phyloP scores from a whole-genome alignment of 2,329 filamentous ascomycete genomes.

The Alternaria infectoria region DNA sequence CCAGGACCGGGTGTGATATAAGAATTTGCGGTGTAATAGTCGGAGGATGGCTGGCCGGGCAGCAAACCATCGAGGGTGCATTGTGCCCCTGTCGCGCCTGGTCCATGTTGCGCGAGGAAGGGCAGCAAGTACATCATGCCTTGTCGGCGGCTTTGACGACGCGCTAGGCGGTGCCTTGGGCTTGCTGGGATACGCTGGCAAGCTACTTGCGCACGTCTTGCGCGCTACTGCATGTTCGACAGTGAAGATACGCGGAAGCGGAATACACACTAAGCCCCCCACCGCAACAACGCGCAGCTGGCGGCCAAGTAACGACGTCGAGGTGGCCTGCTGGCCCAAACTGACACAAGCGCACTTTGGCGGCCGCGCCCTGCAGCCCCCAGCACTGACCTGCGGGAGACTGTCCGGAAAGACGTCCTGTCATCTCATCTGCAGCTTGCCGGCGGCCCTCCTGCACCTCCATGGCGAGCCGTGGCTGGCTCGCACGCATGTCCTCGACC shows the following conservation, averaged over 20 bases:
- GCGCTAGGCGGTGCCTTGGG: slow-evolving; percentile 22
- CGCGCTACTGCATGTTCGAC: slow-evolving; percentile 36
- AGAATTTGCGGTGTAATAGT: slow-evolving; percentile 42
- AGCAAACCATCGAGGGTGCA: slow-evolving; percentile 38
- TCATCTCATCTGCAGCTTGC: slow-evolving; percentile 15
- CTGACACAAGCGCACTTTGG: slow-evolving; percentile 28
- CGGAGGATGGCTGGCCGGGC: slow-evolving; percentile 32
- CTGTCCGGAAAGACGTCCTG: slow-evolving; percentile 25
- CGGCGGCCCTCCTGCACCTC: not conserved
- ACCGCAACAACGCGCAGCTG: slow-evolving; percentile 27
- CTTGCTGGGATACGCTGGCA: slow-evolving; percentile 23
- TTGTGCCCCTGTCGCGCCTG: slow-evolving; percentile 26
- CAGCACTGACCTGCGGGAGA: slow-evolving; percentile 23
- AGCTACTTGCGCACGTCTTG: slow-evolving; percentile 21
- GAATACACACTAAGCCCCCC: slow-evolving; percentile 14
- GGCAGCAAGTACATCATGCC: slow-evolving; percentile 31
- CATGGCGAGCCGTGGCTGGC: slow-evolving; percentile 10
- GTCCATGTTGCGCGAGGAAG: slow-evolving; percentile 36
- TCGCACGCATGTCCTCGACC: slow-evolving; percentile 1
- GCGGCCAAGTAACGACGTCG: slow-evolving; percentile 13
- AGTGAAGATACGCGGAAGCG: slow-evolving; percentile 41
- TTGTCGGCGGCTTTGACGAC: slow-evolving; percentile 33
- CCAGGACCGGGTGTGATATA: slow-evolving; percentile 41
- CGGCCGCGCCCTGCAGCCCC: slow-evolving; percentile 24
- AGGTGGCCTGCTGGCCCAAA: slow-evolving; percentile 23